These are phyloP conservation scores for Penicillium sp. DNA, from an alignment of 2,329 filamentous ascomycete species.

Conservation along the genomic window DNA sequence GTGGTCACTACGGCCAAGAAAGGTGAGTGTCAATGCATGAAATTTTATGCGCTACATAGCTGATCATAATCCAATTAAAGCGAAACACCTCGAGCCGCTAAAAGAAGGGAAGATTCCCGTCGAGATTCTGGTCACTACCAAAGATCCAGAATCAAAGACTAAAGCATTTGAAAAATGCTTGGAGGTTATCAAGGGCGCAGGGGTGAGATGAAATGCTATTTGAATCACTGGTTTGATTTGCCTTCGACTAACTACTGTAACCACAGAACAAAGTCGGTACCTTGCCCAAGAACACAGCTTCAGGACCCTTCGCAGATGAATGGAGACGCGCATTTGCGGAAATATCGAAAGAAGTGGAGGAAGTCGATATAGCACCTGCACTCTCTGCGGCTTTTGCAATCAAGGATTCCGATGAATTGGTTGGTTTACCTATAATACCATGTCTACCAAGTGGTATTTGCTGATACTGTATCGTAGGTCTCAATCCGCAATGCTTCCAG, in stretches of 20 bases:
- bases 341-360: conserved; percentile 79
- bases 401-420: conserved; percentile 91
- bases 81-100: conserved; percentile 86
- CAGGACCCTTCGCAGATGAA: conserved; percentile 89
- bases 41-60: not conserved
- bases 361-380: conserved; percentile 79
- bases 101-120: conserved; percentile 90
- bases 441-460: not conserved
- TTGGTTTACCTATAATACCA: conserved; percentile 28
- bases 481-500: conserved; percentile 92
- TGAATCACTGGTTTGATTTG: not conserved
- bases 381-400: conserved; percentile 85
- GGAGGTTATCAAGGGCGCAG: conserved; percentile 81
- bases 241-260: not conserved
- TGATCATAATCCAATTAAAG: conserved; percentile 47
- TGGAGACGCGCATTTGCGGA: conserved; percentile 84
- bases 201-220: conserved; percentile 57
- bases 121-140: conserved; percentile 86
- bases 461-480: conserved; percentile 50
- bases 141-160: conserved; percentile 86
- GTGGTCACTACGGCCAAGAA: conserved; percentile 97
- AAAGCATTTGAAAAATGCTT: conserved; percentile 83
- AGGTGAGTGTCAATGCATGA: conserved; percentile 55
- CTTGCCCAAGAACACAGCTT: conserved; percentile 77
- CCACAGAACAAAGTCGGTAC: conserved; percentile 81